Evolutionary conservation across 2,329 filamentous ascomycete species (phyloP), one percentile per base, ranked within the genome.

Genomic region (Pyricularia grisea): DNA sequence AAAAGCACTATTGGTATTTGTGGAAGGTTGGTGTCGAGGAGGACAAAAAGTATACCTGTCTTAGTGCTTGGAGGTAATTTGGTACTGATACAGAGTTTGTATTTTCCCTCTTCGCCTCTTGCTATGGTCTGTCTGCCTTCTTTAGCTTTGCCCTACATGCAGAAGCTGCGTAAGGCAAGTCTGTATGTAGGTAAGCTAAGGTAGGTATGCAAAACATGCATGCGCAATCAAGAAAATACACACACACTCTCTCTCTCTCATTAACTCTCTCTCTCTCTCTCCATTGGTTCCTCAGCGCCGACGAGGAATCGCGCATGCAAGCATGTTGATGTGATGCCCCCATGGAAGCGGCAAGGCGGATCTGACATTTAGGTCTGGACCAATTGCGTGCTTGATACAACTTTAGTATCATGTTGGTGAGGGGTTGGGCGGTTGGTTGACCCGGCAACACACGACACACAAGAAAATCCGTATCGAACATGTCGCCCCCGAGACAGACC

Each of bases 301-400:
- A n/a, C 17, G 42, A 55, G 42, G 17, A 4, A 55, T 28, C 60
- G 60, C 14, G 6, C 25, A 63, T 28, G 60, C 14, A 28, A 28
- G 25, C 60, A 28, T 63, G 60, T 63, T 63, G 60, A 63, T 63
- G 60, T 63, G 60, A 63, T 63, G 58, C 23, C n/a, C 60, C 60
- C 25, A 30, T 27, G 14, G 27, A 63, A 28, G 60, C 27, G 60
- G 25, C 23, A 63, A 63, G 60, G 60, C 60, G 60, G 60, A 63
- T 28, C 60, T 63, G 60, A 20, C 60, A 63, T 30, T 27, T 63
- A 28, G 60, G 5, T 63, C 14, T 63, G 25, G 60, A 63, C 60
- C 60, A 63, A 63, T 63, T 63, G 25, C 60, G 60, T 63, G 60
- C 60, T 28, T 30, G 60, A 63, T 63, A 11, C 5, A 28, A 28